These are phyloP conservation scores for Calonectria henricotiae DNA, from an alignment of 2,329 filamentous ascomycete species.

Conservation along the genomic window DNA sequence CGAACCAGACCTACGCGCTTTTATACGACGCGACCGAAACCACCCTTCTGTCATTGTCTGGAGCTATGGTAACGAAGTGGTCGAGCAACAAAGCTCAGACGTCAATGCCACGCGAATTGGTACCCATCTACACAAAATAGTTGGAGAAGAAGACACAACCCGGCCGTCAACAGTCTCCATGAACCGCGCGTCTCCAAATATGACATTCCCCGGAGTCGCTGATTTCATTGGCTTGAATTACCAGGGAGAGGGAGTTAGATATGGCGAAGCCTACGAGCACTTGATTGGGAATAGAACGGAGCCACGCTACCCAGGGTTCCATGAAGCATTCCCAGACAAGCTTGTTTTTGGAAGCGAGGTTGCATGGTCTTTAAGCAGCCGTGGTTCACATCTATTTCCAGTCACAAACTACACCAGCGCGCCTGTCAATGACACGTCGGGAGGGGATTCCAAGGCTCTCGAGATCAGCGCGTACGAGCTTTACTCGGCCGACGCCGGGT, in stretches of 20 bases:
- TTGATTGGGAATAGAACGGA: neutral
- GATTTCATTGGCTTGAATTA: constrained; percentile 14
- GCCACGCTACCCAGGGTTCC: constrained; percentile 10
- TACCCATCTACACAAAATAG: neutral
- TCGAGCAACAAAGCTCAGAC: constrained; percentile 7
- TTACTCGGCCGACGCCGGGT: constrained; percentile 9
- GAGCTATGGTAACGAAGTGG: constrained; percentile 14
- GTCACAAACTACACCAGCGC: constrained; percentile 15
- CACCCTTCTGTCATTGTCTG: constrained; percentile 13
- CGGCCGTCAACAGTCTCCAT: neutral
- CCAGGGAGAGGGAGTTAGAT: constrained; percentile 8
- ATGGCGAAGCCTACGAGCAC: constrained; percentile 12
- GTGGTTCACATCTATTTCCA: constrained; percentile 1
- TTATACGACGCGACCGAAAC: constrained; percentile 14
- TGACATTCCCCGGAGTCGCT: neutral
- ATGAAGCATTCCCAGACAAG: constrained; percentile 12
- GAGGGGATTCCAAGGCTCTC: constrained; percentile 5
- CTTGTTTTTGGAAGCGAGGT: constrained; percentile 12
- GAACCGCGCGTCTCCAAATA: constrained; percentile 7
- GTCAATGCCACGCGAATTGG: neutral
- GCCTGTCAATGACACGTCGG: constrained; percentile 6
- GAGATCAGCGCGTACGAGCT: constrained; percentile 16
- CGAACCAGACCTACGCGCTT: neutral
- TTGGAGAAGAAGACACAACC: constrained; percentile 1
- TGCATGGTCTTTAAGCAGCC: constrained; percentile 14